phyloP scores from a whole-genome alignment of 2,329 filamentous ascomycete species.

The Aureobasidium musti region DNA sequence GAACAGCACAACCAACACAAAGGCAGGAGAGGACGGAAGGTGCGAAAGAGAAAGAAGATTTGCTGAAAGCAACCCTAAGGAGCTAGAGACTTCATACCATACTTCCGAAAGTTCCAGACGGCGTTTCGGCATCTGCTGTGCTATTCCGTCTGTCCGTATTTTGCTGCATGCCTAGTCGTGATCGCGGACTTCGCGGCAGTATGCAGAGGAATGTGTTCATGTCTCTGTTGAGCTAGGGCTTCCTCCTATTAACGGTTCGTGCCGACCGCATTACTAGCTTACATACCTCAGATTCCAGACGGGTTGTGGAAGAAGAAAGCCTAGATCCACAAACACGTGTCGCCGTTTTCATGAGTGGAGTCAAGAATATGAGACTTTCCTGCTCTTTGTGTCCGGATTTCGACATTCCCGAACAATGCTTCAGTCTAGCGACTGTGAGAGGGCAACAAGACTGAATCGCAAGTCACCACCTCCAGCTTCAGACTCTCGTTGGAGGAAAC shows the following conservation, averaged over 20 bases:
- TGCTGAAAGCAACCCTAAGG: constrained; percentile 17
- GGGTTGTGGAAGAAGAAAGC: neutral
- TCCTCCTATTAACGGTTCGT: neutral
- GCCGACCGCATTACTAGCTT: neutral
- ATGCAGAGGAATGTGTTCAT: constrained; percentile 15
- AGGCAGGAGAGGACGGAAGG: neutral
- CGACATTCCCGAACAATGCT: neutral
- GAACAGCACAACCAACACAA: constrained; percentile 1
- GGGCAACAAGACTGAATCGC: constrained; percentile 63
- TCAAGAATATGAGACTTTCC: neutral
- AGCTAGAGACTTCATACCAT: neutral
- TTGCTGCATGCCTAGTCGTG: neutral
- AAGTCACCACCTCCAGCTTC: constrained; percentile 59
- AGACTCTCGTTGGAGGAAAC: constrained; percentile 61
- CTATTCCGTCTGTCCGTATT: neutral
- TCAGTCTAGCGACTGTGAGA: constrained; percentile 60
- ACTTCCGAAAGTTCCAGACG: neutral
- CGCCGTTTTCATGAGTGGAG: constrained; percentile 1
- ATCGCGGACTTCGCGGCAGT: neutral
- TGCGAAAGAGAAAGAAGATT: constrained; percentile 7
- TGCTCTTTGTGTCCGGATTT: constrained; percentile 2
- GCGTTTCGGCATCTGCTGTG: neutral
- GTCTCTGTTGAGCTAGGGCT: neutral
- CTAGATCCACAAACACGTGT: constrained; percentile 20
- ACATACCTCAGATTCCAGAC: neutral